These are phyloP conservation scores for Begonia loranthoides DNA, from an alignment of 306 rosid species.

Conservation along the genomic window DNA sequence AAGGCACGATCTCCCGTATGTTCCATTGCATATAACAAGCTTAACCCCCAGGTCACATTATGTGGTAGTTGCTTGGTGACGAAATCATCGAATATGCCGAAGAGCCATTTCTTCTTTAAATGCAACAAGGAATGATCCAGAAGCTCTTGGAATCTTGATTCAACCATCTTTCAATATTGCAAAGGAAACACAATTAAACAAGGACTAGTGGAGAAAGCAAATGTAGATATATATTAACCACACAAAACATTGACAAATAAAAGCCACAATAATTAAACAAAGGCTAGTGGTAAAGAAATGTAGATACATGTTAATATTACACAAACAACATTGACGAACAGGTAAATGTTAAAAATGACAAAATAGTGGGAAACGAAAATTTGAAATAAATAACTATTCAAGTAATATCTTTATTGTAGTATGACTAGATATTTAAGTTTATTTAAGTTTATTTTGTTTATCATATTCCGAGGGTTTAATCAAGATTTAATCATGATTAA, in stretches of 20 bases:
- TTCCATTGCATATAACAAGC: conserved; percentile 85
- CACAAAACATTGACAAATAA: no score
- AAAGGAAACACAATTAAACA: conserved; percentile 5
- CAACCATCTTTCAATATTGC: conserved; percentile 63
- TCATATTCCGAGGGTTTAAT: no score
- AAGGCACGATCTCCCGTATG: conserved; percentile 84
- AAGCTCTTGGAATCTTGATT: conserved; percentile 77
- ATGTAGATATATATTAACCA: no score
- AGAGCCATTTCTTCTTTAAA: conserved; percentile 81
- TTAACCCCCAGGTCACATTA: conserved; percentile 97
- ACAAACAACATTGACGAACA: no score
- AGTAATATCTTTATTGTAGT: no score
- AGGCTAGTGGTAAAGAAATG: neutral
- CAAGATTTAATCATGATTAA: no score
- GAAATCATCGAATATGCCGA: conserved; percentile 85
- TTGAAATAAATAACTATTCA: no score
- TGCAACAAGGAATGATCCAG: conserved; percentile 57
- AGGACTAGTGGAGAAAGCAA: neutral
- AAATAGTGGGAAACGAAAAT: no score
- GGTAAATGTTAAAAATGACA: no score
- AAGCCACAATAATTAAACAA: no score
- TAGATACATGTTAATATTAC: neutral
- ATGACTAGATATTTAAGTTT: no score
- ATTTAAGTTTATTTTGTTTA: no score
- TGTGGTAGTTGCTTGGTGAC: conserved; percentile 95